Conservation (phyloP, 305 asterid genomes). For the Nicotiana rustica region DNA sequence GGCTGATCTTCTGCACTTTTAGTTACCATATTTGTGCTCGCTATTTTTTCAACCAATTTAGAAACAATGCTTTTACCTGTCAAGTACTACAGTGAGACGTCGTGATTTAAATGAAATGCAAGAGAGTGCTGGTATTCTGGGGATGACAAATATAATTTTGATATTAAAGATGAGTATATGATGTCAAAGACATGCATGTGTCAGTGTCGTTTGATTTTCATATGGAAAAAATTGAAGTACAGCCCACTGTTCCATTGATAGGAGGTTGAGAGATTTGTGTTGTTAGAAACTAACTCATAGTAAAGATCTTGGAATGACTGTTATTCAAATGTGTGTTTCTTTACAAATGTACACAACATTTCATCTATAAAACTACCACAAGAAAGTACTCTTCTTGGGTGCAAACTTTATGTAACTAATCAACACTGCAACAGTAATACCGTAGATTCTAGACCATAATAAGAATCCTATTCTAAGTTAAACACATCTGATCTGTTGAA, state of each 20-base stretch:
- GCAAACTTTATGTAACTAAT: not conserved
- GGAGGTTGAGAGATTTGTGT: not conserved
- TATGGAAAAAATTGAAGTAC: not conserved
- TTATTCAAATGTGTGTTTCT: not conserved
- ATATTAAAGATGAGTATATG: too few species aligned
- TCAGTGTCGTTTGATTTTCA: not conserved
- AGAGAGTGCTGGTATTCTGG: too few species aligned
- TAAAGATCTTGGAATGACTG: not conserved
- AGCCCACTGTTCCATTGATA: not conserved
- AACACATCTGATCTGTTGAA: not conserved
- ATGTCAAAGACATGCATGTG: not conserved
- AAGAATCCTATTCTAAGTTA: not conserved
- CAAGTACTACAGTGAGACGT: not conserved
- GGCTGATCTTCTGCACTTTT: not conserved
- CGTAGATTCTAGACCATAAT: not conserved
- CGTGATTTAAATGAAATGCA: not conserved
- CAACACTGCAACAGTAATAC: not conserved
- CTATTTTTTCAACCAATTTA: not conserved
- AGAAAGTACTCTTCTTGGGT: not conserved
- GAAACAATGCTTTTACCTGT: not conserved
- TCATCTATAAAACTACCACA: not conserved
- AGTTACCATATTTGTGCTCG: not conserved
- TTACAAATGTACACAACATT: not conserved
- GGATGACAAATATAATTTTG: not conserved
- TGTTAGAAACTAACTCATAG: not conserved